Conservation (phyloP, 345 rosid genomes). For the Aegle marmelos region DNA sequence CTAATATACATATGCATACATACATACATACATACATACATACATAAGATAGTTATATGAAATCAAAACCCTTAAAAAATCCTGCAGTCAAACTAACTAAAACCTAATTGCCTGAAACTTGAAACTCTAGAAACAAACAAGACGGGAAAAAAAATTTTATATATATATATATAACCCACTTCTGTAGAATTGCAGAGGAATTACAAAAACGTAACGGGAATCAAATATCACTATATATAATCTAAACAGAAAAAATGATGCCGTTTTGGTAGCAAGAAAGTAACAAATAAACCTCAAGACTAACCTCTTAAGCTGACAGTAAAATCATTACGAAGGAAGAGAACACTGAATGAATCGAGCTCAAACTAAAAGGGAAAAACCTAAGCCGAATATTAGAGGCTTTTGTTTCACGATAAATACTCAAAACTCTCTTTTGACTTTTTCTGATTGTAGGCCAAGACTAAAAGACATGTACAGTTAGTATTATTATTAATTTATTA, state of each 20-base stretch:
- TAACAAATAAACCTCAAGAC: background rate
- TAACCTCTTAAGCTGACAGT: background rate
- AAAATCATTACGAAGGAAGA: background rate
- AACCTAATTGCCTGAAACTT: background rate
- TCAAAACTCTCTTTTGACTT: background rate
- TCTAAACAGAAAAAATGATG: background rate
- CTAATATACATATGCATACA: too few relatives aligned
- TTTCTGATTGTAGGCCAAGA: background rate
- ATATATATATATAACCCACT: background rate
- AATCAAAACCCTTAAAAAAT: too few relatives aligned
- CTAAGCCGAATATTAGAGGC: background rate
- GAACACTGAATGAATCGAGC: background rate
- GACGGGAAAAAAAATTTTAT: too few relatives aligned
- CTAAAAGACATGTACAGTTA: background rate
- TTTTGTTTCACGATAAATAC: background rate
- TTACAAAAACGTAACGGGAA: background rate
- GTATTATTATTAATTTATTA: too few relatives aligned
- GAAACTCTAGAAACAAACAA: background rate
- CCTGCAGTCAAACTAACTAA: background rate
- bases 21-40: too few relatives aligned
- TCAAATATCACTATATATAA: background rate
- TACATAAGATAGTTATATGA: too few relatives aligned
- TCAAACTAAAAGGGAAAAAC: background rate
- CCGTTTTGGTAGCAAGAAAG: background rate
- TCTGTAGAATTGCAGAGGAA: background rate